A percentile compares a stretch with the other conserved stretches of the same genome.
phyloP scores from a whole-genome alignment of 164 flowering plant genomes.

The Cinnamomum micranthum region DNA sequence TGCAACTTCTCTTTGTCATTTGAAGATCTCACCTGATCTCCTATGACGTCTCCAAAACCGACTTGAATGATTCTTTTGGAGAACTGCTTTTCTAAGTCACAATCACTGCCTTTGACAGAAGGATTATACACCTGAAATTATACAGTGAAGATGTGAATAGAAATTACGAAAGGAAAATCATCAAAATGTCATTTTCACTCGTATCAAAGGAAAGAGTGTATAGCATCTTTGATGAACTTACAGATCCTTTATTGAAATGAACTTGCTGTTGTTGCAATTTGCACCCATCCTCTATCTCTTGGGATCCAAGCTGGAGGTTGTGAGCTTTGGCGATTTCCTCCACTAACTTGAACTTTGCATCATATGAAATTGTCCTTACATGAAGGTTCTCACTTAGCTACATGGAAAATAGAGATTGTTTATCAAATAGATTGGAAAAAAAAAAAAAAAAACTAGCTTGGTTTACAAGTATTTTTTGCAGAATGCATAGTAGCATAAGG shows the following conservation, averaged over 20 bases:
- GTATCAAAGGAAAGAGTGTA: not conserved
- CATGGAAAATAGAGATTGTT: not conserved
- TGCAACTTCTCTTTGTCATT: conserved; percentile 5
- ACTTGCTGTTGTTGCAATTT: conserved; percentile 19
- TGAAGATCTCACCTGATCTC: conserved; percentile 8
- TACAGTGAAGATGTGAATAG: not conserved
- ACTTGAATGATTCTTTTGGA: not conserved
- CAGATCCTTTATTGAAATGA: not conserved
- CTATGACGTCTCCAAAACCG: not conserved
- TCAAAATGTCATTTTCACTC: not conserved
- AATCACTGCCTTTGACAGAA: not conserved
- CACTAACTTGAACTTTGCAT: conserved; percentile 48
- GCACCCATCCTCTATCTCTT: conserved; percentile 33
- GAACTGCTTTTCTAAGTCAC: conserved; percentile 4
- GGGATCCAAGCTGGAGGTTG: conserved; percentile 27
- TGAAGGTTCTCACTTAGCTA: conserved; percentile 38
- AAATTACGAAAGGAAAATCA: not conserved
- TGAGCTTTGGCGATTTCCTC: conserved; percentile 51
- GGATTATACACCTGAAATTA: conserved; percentile 14
- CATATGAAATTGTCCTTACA: conserved; percentile 37
- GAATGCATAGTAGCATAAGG: no score
- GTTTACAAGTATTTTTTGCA: not conserved
- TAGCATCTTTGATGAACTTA: not conserved
- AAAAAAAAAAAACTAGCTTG: not conserved
- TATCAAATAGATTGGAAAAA: not conserved